phyloP scores from a whole-genome alignment of 2,329 filamentous ascomycete genomes.

The Colletotrichum sp. region DNA sequence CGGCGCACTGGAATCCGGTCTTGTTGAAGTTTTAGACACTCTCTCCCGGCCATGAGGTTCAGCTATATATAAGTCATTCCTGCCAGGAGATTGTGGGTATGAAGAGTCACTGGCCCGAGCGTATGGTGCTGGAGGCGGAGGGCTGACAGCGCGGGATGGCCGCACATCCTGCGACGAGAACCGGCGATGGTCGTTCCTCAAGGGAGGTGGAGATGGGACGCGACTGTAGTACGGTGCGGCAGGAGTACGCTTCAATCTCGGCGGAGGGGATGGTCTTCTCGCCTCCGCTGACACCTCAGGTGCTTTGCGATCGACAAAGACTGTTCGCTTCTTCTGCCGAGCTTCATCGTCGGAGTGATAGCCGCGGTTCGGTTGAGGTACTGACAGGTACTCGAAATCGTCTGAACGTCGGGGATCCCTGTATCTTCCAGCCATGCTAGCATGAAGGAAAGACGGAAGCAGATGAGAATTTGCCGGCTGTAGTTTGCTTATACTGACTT shows the following conservation, averaged over 20 bases:
- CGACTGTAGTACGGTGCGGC: background rate
- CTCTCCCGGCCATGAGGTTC: too few relatives aligned
- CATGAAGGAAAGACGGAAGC: background rate
- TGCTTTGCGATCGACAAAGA: background rate
- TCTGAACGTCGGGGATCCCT: background rate
- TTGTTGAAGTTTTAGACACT: too few relatives aligned
- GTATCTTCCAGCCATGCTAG: background rate
- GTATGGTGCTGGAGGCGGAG: background rate
- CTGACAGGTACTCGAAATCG: background rate
- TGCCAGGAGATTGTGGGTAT: background rate
- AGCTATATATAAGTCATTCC: background rate
- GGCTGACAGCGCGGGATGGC: background rate
- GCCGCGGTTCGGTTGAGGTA: background rate
- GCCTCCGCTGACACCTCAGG: background rate
- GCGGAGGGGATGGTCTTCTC: background rate
- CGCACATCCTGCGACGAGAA: background rate
- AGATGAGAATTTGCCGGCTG: background rate
- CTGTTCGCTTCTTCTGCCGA: background rate
- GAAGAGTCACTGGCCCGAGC: background rate
- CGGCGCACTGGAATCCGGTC: background rate
- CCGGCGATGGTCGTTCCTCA: background rate
- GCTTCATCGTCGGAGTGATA: background rate
- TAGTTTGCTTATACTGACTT: background rate
- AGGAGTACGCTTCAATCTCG: background rate
- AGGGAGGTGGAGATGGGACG: background rate